phyloP scores from a whole-genome alignment of 2,329 filamentous ascomycete genomes.

The Ophiostoma fasciatum region DNA sequence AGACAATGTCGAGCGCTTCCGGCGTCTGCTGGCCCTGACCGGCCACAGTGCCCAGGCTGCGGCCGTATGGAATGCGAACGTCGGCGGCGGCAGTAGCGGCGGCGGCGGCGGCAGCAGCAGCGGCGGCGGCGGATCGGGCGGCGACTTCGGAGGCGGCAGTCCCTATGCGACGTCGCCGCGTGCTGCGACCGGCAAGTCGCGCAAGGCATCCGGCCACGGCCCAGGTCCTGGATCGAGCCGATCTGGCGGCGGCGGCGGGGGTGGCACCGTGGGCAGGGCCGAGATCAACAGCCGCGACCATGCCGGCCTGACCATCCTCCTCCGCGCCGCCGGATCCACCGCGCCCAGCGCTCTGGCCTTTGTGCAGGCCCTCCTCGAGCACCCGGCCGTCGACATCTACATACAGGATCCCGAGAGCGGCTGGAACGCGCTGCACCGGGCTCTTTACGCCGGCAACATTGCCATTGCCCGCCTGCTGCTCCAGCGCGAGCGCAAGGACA shows the following conservation, averaged over 20 bases:
- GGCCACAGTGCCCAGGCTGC: constrained; percentile 39
- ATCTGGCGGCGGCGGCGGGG: constrained; percentile 22
- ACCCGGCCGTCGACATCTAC: constrained; percentile 75
- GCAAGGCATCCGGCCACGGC: constrained; percentile 37
- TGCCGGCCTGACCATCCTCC: constrained; percentile 65
- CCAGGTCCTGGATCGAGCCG: constrained; percentile 28
- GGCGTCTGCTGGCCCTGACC: constrained; percentile 67
- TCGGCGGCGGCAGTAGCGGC: constrained; percentile 18
- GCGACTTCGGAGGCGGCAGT: constrained; percentile 4
- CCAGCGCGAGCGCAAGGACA: constrained; percentile 56
- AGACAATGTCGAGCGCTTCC: constrained; percentile 94
- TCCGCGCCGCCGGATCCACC: constrained; percentile 68
- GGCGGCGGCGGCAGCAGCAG: constrained; percentile 11
- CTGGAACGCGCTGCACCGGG: constrained; percentile 88
- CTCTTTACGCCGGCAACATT: constrained; percentile 79
- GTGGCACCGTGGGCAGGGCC: constrained; percentile 30
- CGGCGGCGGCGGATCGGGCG: constrained; percentile 17
- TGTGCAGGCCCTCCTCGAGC: constrained; percentile 63
- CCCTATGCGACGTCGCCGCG: constrained; percentile 3
- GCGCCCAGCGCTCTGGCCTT: constrained; percentile 57
- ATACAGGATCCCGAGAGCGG: constrained; percentile 80
- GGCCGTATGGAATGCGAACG: constrained; percentile 34
- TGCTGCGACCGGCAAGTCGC: constrained; percentile 25
- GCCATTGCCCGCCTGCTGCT: constrained; percentile 72
- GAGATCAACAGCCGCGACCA: constrained; percentile 80